Evolutionary conservation across 2,329 filamentous ascomycete genomes (phyloP), one percentile per base, ranked within the genome.

Genomic region (Ceratocystis lukuohia): DNA sequence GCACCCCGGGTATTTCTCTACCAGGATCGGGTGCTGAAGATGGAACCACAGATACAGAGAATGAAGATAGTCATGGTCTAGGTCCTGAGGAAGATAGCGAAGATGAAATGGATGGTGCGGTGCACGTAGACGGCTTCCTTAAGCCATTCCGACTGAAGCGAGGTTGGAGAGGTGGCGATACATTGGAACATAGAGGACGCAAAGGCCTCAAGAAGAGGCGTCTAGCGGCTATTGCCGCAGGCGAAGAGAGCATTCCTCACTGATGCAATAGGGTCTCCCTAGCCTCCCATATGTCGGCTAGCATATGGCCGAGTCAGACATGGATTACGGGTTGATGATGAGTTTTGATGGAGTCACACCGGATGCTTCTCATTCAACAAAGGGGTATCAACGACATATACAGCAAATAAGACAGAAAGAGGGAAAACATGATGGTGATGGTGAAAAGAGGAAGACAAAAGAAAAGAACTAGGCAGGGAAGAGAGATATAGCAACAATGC

Each of bases 71-170:
- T 33, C 30, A 48, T 17, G 66, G 33, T 22, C 37, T 56, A 25
- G 72, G 72, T 12, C 71, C 76, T 45, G 73, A 76, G 22, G 69
- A 72, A 41, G 75, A 76, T 22, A 76, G 79, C 67, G 80, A 77
- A 70, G 81, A 80, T 66, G 82, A 85, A 71, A 80, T 84, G 71
- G 70, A 79, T 7, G 87, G 85, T 0, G 86, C 79, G 0, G 83
- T 89, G 22, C 87, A 89, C 70, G 80, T 84, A 1, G 87, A 90
- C 73, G 84, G 87, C 0, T 90, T 88, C 71, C 70, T 90, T 70
- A 77, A 78, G 71, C 80, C 81, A 3, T 79, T 89, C 64, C 75
- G 77, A 67, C 73, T 77, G 0, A 75, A 77, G 5, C 74, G 71
- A 56, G 81, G 80, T 0, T 84, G 80, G 81, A 74, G 79, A 50